Evolutionary conservation across 495 filamentous ascomycete genomes (phyloP), one percentile per base, ranked within the genome.

Genomic region (Talaromyces thailandensis): DNA sequence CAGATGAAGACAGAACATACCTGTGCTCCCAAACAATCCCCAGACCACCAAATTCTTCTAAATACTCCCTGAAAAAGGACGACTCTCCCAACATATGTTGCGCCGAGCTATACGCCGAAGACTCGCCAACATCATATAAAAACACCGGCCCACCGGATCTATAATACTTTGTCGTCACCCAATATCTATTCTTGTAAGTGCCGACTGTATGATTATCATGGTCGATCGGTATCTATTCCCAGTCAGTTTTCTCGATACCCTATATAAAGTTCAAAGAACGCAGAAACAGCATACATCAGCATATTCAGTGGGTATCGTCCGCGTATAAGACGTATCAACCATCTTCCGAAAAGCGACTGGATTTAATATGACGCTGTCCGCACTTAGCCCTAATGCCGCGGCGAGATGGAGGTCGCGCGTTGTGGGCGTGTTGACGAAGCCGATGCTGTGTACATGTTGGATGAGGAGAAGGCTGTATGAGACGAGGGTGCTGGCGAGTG

Each of bases 21-120:
- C 83, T 69, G 63, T 86, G 83, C 65, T 86, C 83, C 83, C 83
- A 86, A 1, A 79, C 68, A 35, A 86, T 82, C 1, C 81, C 83
- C 32, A 86, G 72, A 0, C 75, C 83, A 12, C 73, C 69, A 56
- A 82, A 79, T 31, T 81, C 72, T 45, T 75, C 60, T 23, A 85
- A 67, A 43, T 81, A 63, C 16, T 79, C 71, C 29, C 75, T 62
- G 21, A 65, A 24, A 25, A 63, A 71, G 31, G 72, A 62, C n/a
- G 64, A 60, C 1, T 66, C 64, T 32, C 76, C 76, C 52, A 85
- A 64, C 56, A 73, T 66, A 5, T 53, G 25, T 40, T 66, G 52
- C 11, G 69, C 70, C 4, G 65, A 43, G 0, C 18, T 29, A 48
- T 74, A 70, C 2, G 75, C 82, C 45, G 67, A 62, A 0, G 69